phyloP scores from a whole-genome alignment of 2,329 filamentous ascomycete species.

The Didymella pinodella region DNA sequence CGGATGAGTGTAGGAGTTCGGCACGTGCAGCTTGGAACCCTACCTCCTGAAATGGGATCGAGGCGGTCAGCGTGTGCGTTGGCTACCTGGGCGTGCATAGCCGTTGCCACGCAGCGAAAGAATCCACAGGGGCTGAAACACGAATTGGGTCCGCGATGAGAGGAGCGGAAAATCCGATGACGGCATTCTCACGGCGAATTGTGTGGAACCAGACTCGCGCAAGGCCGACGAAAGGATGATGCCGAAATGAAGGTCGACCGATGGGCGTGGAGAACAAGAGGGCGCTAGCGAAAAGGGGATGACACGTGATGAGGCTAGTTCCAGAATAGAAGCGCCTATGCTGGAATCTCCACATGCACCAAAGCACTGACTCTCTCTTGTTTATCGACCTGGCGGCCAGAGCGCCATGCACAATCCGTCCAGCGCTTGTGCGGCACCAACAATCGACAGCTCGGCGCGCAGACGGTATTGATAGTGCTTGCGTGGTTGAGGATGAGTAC shows the following conservation, averaged over 20 bases:
- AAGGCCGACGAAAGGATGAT: conserved; percentile 13
- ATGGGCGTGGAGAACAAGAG: conserved; percentile 14
- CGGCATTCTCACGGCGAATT: conserved; percentile 19
- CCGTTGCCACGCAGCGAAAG: conserved; percentile 13
- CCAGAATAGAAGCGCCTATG: not conserved
- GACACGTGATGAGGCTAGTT: conserved; percentile 13
- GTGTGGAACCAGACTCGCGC: conserved; percentile 12
- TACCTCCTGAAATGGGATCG: not conserved
- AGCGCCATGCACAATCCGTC: conserved; percentile 19
- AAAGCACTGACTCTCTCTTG: conserved; percentile 14
- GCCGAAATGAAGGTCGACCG: conserved; percentile 23
- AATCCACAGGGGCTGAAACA: conserved; percentile 19
- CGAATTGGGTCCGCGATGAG: conserved; percentile 12
- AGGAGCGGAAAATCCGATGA: conserved; percentile 16
- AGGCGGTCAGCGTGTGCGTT: conserved; percentile 20
- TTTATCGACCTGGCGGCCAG: conserved; percentile 19
- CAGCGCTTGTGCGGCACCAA: conserved; percentile 18
- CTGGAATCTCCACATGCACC: conserved; percentile 19
- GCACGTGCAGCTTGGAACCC: conserved; percentile 11
- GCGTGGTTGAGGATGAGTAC: not conserved
- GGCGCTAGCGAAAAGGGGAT: conserved; percentile 1
- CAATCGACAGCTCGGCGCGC: conserved; percentile 8
- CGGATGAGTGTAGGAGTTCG: conserved; percentile 16
- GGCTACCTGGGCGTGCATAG: conserved; percentile 9
- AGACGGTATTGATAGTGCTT: not conserved